phyloP scores from a whole-genome alignment of 2,329 filamentous ascomycete species.

The Fusarium veterinarium region DNA sequence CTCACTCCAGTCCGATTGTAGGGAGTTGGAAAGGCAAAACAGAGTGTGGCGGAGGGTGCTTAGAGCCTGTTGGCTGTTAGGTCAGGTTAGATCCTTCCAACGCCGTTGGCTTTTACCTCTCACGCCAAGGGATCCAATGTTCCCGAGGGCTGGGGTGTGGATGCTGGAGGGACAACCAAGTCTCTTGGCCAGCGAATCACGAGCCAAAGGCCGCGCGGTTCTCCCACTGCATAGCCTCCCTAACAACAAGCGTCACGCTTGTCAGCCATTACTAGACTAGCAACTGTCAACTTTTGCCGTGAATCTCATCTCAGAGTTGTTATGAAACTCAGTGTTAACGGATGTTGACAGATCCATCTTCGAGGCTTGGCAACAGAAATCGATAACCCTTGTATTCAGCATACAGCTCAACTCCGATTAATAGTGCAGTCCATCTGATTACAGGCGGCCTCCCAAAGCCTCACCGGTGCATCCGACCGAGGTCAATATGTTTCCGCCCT shows the following conservation, averaged over 20 bases:
- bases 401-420: not conserved
- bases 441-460: conserved; percentile 15
- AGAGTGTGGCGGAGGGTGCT: conserved; percentile 34
- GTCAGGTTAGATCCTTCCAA: conserved; percentile 4
- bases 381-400: not conserved
- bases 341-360: conserved; percentile 9
- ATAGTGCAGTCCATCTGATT: not conserved
- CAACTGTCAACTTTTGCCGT: not conserved
- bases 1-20: not conserved
- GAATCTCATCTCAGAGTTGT: conserved; percentile 8
- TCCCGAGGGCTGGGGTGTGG: conserved; percentile 26
- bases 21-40: conserved; percentile 17
- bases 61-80: not conserved
- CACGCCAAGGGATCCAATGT: conserved; percentile 24
- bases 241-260: not conserved
- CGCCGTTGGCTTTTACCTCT: not conserved
- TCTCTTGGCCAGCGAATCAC: conserved; percentile 26
- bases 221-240: conserved; percentile 30
- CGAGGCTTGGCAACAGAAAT: not conserved
- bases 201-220: conserved; percentile 33
- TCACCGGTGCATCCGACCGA: conserved; percentile 19
- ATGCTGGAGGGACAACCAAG: conserved; percentile 34
- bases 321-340: conserved; percentile 6
- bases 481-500: conserved; percentile 18
- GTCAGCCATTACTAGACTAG: not conserved